Base-by-base conservation (phyloP, 306 rosid genomes). In the Sicyos baderoa region DNA sequence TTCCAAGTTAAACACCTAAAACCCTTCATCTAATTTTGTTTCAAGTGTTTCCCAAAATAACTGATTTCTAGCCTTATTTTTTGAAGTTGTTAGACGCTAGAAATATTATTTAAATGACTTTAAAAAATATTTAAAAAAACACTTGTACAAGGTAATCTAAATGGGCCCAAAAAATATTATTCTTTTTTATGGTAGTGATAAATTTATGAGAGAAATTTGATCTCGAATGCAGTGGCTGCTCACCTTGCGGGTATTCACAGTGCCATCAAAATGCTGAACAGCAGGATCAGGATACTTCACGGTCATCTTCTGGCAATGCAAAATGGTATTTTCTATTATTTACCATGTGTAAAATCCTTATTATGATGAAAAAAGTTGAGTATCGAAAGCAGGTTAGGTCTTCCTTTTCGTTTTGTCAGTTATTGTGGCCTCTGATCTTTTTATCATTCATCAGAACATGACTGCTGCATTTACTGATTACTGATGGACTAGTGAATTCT, bases 191-290 rank as follows among this genome's bases (percentile, higher is more conserved):
- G 19, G 40, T 51, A 68, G 13, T 50, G 9, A 58, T 57, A 37
- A 27, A 54, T 70, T 55, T 72, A 7, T 16, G 55, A 66, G 77
- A 71, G 14, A 58, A 51, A 16, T 21, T 54, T 22, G 45, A 17
- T 69, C 61, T 45, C 65, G 58, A 49, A 53, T 77, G 78, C 84
- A 93, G 98, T 93, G 91, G 99, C 96, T 71, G 97, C 97, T 81
- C 93, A 93, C 82, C 97, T 93, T 71, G 91, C 96, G 47, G 94
- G 97, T 56, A 88, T 82, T 47, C 99, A 93, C 73, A 86, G 94
- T 79, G 99, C 99, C 81, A 93, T 93, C 82, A 93, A 93, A 75
- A 93, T 93, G 99, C 90, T 93, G 77, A 86, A 88, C 80, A 88
- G 97, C 83, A 85, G 99, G 86, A 81, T 93, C 64, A 85, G 85